Evolutionary conservation across 1,139 yeast genomes (phyloP).

Genomic region (Candida glucosophila): DNA sequence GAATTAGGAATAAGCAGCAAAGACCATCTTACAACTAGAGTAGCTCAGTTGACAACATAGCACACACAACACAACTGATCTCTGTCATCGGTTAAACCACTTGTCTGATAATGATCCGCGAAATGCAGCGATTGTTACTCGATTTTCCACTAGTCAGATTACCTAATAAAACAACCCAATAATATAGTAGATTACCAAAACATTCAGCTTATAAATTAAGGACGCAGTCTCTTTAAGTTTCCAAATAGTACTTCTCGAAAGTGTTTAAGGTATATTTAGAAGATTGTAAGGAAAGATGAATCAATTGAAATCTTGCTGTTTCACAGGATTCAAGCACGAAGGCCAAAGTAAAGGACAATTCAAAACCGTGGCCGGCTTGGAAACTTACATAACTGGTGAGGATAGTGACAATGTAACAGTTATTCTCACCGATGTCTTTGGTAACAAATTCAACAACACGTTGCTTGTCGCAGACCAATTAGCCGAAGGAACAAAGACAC

Average conservation of each 20-base stretch:
- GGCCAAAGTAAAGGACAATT: conserved; percentile 43
- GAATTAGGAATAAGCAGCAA: no score
- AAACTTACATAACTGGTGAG: conserved; percentile 50
- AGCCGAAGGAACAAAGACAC: conserved; percentile 49
- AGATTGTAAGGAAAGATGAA: conserved; percentile 1
- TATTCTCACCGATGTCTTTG: conserved; percentile 61
- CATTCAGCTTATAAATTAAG: neutral
- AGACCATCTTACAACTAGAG: no score
- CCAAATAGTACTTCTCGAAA: neutral
- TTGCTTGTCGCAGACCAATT: conserved; percentile 63
- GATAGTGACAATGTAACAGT: conserved; percentile 42
- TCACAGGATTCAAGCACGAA: conserved; percentile 34
- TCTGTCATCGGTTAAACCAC: no score
- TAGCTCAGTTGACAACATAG: no score
- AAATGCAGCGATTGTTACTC: no score
- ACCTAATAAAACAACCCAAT: neutral
- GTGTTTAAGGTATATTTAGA: neutral
- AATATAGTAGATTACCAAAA: neutral
- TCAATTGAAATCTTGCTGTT: conserved; percentile 29
- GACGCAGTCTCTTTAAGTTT: neutral
- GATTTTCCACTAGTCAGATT: no score
- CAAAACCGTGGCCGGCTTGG: conserved; percentile 35
- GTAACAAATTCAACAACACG: conserved; percentile 48
- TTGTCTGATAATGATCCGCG: no score
- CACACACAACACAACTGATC: no score